phyloP scores from a whole-genome alignment of 306 rosid species.

The Pyrus betulifolia region DNA sequence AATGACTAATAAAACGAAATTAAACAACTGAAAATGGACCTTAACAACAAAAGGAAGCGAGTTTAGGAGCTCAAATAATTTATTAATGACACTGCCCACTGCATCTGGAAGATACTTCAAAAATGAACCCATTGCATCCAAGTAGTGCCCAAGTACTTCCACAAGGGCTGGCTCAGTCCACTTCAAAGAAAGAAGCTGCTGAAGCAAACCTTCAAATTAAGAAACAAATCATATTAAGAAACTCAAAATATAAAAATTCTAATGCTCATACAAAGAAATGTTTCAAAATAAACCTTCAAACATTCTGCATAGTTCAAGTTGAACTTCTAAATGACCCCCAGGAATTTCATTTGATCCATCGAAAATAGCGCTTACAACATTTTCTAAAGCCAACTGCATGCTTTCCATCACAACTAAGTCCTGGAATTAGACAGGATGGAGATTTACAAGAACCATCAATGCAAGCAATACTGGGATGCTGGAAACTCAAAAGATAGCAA shows the following conservation, averaged over 20 bases:
- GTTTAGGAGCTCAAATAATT: constrained; percentile 84
- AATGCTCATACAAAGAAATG: constrained; percentile 13
- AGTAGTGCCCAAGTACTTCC: constrained; percentile 79
- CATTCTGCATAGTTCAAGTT: constrained; percentile 51
- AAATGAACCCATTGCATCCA: constrained; percentile 87
- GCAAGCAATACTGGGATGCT: constrained; percentile 14
- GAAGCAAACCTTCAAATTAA: constrained; percentile 69
- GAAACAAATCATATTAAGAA: constrained; percentile 9
- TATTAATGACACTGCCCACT: constrained; percentile 79
- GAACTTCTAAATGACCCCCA: constrained; percentile 57
- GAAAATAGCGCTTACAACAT: constrained; percentile 63
- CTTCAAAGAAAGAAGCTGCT: constrained; percentile 71
- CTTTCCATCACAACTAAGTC: constrained; percentile 78
- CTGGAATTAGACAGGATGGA: constrained; percentile 31
- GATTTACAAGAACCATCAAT: not conserved
- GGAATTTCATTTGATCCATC: constrained; percentile 59
- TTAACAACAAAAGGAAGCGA: constrained; percentile 65
- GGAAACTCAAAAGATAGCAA: constrained; percentile 13
- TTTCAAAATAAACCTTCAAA: constrained; percentile 62
- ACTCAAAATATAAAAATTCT: constrained; percentile 5
- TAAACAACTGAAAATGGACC: constrained; percentile 36
- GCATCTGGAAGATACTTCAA: constrained; percentile 86
- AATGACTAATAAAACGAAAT: constrained; percentile 12
- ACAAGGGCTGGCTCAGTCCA: constrained; percentile 90
- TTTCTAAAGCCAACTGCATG: constrained; percentile 84